phyloP scores from a whole-genome alignment of 1,139 yeast species.

The Candida neerlandica region DNA sequence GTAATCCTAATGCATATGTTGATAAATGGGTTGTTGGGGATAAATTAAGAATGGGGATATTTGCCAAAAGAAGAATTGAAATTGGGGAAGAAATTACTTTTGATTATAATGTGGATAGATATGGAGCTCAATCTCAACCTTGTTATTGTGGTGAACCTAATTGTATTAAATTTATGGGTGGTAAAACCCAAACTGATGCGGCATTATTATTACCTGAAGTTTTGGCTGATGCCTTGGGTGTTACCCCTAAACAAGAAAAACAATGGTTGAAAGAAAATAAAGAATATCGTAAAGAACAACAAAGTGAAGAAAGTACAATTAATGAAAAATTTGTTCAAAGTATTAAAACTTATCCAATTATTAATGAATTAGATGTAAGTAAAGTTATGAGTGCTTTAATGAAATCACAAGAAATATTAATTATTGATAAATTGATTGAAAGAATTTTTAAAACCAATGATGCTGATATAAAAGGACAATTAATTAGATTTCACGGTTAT shows the following conservation, averaged over 20 bases:
- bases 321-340: slow-evolving; percentile 67
- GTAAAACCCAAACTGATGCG: slow-evolving; percentile 93
- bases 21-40: slow-evolving; percentile 98
- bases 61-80: slow-evolving; percentile 73
- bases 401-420: slow-evolving; percentile 72
- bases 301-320: slow-evolving; percentile 59
- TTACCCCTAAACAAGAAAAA: slow-evolving; percentile 60
- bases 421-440: slow-evolving; percentile 66
- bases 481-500: slow-evolving; percentile 85
- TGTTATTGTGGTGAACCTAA: slow-evolving; percentile 94
- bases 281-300: slow-evolving; percentile 46
- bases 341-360: slow-evolving; percentile 56
- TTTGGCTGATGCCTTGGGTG: slow-evolving; percentile 84
- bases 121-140: slow-evolving; percentile 92
- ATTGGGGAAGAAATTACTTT: slow-evolving; percentile 91
- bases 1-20: slow-evolving; percentile 91
- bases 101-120: slow-evolving; percentile 94
- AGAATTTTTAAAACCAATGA: slow-evolving; percentile 64
- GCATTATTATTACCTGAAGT: slow-evolving; percentile 82
- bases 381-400: slow-evolving; percentile 81
- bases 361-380: slow-evolving; percentile 63
- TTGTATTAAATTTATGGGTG: slow-evolving; percentile 93
- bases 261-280: slow-evolving; percentile 67
- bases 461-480: slow-evolving; percentile 54
- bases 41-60: slow-evolving; percentile 90